These are phyloP conservation scores for Ploettnerulaceae sp. DNA, from an alignment of 2,329 filamentous ascomycete genomes.

Conservation along the genomic window DNA sequence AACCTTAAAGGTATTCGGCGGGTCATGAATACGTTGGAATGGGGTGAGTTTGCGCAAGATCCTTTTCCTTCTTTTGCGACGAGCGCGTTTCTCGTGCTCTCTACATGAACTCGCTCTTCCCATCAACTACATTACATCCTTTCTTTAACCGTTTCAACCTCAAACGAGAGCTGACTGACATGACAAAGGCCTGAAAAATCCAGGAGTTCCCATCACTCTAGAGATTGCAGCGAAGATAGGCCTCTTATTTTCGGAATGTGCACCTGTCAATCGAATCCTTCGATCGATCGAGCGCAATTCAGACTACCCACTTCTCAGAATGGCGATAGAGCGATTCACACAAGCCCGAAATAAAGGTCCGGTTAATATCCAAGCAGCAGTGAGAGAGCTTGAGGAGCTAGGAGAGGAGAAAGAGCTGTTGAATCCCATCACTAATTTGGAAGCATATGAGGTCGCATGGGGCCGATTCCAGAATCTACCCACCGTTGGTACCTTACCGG, in stretches of 20 bases:
- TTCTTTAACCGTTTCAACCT: no score
- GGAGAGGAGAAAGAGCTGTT: conserved; percentile 1
- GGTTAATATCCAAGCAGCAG: not conserved
- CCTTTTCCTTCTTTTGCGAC: no score
- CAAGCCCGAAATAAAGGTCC: not conserved
- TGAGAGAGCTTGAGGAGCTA: not conserved
- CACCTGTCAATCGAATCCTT: not conserved
- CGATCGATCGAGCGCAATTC: not conserved
- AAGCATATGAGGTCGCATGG: not conserved
- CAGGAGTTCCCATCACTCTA: no score
- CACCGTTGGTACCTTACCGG: not conserved
- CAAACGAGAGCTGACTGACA: no score
- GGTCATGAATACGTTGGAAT: not conserved
- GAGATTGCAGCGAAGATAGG: no score
- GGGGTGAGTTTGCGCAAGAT: not conserved
- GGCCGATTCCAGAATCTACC: not conserved
- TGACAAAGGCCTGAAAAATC: no score
- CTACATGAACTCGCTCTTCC: no score
- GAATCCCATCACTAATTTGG: not conserved
- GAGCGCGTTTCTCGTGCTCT: no score
- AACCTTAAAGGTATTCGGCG: not conserved
- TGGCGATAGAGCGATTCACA: not conserved
- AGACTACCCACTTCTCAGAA: not conserved
- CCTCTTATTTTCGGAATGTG: not conserved
- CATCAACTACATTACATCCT: no score